phyloP scores from a whole-genome alignment of 2,329 filamentous ascomycete species.

The Penicillium sp. region DNA sequence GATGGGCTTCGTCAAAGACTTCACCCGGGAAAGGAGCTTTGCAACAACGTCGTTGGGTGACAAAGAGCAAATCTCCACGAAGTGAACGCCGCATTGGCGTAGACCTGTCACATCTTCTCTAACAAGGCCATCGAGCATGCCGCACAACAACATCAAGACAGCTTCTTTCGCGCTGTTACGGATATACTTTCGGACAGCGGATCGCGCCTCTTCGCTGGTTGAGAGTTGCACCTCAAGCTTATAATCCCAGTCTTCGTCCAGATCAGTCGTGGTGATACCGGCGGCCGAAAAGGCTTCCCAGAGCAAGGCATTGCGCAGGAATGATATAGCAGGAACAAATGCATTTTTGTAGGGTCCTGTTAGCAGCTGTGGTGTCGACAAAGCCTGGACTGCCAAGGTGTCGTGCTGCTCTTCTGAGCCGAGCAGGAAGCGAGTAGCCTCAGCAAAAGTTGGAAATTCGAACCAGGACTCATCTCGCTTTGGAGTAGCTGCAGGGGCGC shows the following conservation, averaged over 20 bases:
- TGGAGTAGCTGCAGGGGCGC: slow-evolving; percentile 53
- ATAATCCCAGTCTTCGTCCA: slow-evolving; percentile 82
- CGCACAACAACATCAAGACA: slow-evolving; percentile 44
- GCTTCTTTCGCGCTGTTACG: slow-evolving; percentile 34
- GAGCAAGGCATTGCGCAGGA: slow-evolving; percentile 63
- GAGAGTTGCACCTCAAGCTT: slow-evolving; percentile 72
- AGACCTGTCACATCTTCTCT: slow-evolving; percentile 41
- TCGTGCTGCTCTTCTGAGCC: slow-evolving; percentile 20
- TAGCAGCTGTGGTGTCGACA: slow-evolving; percentile 22
- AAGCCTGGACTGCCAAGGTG: not conserved
- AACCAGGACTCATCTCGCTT: slow-evolving; percentile 48
- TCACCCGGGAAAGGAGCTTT: slow-evolving; percentile 50
- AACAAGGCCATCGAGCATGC: slow-evolving; percentile 47
- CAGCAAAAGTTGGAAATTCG: slow-evolving; percentile 39
- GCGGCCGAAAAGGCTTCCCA: slow-evolving; percentile 55
- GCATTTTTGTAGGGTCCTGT: slow-evolving; percentile 46
- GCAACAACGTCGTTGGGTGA: slow-evolving; percentile 55
- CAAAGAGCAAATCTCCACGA: slow-evolving; percentile 58
- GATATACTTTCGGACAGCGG: slow-evolving; percentile 48
- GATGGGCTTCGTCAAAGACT: slow-evolving; percentile 60
- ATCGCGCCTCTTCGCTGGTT: slow-evolving; percentile 66
- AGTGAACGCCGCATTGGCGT: slow-evolving; percentile 48
- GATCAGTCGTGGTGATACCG: slow-evolving; percentile 47
- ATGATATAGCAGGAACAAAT: slow-evolving; percentile 69
- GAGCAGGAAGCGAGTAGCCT: slow-evolving; percentile 36